A percentile compares a stretch with the other conserved stretches of the same genome.
These are phyloP conservation scores for Austroboletus rostrupii DNA, from an alignment of 1,284 basidiomycete genomes.

Conservation along the genomic window DNA sequence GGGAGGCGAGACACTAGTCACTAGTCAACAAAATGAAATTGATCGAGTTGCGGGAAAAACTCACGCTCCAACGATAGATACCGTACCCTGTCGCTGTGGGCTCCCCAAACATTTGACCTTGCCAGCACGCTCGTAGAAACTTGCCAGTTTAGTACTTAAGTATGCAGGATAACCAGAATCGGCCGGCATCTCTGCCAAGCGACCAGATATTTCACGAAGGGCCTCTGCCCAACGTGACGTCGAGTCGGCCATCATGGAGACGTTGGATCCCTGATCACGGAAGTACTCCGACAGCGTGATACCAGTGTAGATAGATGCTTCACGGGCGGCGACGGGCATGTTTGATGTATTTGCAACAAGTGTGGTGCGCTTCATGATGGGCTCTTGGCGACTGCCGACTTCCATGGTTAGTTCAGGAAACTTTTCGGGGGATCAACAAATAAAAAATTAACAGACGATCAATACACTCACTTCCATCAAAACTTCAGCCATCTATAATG, in stretches of 20 bases:
- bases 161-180: slow-evolving; percentile 99
- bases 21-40: background rate
- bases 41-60: slow-evolving; percentile 33
- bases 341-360: slow-evolving; percentile 99
- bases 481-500: slow-evolving; percentile 91
- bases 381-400: slow-evolving; percentile 88
- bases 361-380: slow-evolving; percentile 99
- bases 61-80: slow-evolving; percentile 98
- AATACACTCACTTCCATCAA: slow-evolving; percentile 72
- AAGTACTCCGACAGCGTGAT: slow-evolving; percentile 99
- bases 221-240: slow-evolving; percentile 99
- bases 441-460: slow-evolving; percentile 3
- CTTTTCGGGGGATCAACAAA: slow-evolving; percentile 37
- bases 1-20: slow-evolving; percentile 85
- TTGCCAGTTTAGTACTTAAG: slow-evolving; percentile 91
- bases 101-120: slow-evolving; percentile 92
- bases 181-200: slow-evolving; percentile 99
- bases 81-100: slow-evolving; percentile 86
- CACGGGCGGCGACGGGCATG: slow-evolving; percentile 99
- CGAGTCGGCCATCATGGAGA: slow-evolving; percentile 99
- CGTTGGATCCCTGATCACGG: slow-evolving; percentile 97
- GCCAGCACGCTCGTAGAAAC: slow-evolving; percentile 99
- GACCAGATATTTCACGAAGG: slow-evolving; percentile 98
- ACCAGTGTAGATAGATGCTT: slow-evolving; percentile 99
- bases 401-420: slow-evolving; percentile 96